A percentile compares a stretch with the other conserved stretches of the same genome.
These are phyloP conservation scores for Aspergillus sp. DNA, from an alignment of 2,329 filamentous ascomycete species.

Conservation along the genomic window DNA sequence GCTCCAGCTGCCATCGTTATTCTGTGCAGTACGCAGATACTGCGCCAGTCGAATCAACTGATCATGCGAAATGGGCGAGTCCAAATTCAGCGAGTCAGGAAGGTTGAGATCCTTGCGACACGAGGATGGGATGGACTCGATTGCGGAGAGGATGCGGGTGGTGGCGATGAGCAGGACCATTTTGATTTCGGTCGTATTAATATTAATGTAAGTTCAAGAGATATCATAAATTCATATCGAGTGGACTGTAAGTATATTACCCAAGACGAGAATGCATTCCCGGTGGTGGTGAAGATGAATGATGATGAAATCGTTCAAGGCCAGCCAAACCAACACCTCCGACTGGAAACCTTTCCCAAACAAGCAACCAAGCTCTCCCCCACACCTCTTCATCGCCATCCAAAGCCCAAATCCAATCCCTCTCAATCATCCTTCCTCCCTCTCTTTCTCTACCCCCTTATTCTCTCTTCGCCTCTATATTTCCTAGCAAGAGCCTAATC, in stretches of 20 bases:
- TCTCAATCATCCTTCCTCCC: conserved; percentile 3
- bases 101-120: conserved; percentile 30
- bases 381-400: conserved; percentile 9
- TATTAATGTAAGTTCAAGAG: neutral
- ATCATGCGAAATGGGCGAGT: conserved; percentile 38
- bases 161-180: conserved; percentile 43
- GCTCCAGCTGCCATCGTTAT: conserved; percentile 26
- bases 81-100: conserved; percentile 20
- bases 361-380: conserved; percentile 21
- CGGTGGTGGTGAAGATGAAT: too few species aligned
- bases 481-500: conserved; percentile 2
- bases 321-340: too few species aligned
- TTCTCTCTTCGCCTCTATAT: neutral
- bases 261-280: too few species aligned
- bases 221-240: neutral
- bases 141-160: conserved; percentile 32
- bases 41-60: conserved; percentile 35
- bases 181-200: neutral
- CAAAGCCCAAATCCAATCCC: neutral
- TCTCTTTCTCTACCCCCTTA: conserved; percentile 3
- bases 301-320: too few species aligned
- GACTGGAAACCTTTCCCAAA: conserved; percentile 17
- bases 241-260: too few species aligned
- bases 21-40: conserved; percentile 14
- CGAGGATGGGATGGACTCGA: conserved; percentile 29